Base-by-base conservation (phyloP, 768 basidiomycete species). In the Artomyces pyxidatus region DNA sequence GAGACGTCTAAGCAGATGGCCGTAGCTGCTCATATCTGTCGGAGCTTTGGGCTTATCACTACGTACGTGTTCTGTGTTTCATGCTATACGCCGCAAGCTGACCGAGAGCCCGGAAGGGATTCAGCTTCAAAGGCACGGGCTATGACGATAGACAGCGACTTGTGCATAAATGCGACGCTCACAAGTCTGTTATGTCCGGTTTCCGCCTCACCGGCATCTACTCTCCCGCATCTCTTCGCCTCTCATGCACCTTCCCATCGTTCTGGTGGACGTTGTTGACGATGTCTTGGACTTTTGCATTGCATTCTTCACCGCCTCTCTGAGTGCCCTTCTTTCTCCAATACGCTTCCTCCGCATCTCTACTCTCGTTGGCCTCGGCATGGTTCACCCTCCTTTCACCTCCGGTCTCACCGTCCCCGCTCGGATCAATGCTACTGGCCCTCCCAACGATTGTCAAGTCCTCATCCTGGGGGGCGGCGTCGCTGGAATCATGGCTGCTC, bases 401-500 rank as follows among this genome's bases (percentile, higher is more conserved):
- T 45, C 50, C 16, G 37, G 44, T 17, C 37, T 50, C 23, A 37
- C 29, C 29, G 19, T 49, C 30, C 42, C 49, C 17, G 16, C 35
- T 16, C 27, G 32, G 11, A 29, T 37, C 40, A 35, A 29, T 25
- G 50, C 39, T 44, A 7, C 44, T 19, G 42, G 51, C 27, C 27
- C n/a, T 63, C 17, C 63, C 32, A 60, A 51, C 42, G 57, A 62
- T 41, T 58, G 60, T 11, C 68, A 59, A 7, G 73, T 82, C 12
- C 71, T 85, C 35, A 77, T 85, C 45, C 70, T 84, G 22, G 83
- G 83, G 4, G 82, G 80, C 27, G 83, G 83, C 8, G 73, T 84
- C 35, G 65, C 83, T 4, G 83, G 83, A 9, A 65, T 84, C 17
- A 79, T 80, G 29, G 81, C 82, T 9, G 83, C 84, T 11, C 73